Conservation (phyloP, 2,329 filamentous ascomycete genomes). For the Podosphaera aphanis region DNA sequence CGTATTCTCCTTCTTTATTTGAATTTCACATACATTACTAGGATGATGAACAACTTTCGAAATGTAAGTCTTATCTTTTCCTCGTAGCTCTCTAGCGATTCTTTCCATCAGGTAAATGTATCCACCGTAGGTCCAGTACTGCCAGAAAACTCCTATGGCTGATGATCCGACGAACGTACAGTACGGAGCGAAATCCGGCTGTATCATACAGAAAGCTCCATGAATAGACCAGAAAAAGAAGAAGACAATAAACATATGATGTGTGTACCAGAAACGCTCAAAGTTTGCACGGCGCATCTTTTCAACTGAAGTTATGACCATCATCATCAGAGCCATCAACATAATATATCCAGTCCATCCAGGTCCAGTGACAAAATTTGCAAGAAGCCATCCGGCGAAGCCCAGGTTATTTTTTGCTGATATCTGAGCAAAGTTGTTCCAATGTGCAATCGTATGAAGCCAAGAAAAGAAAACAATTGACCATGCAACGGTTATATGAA, state of each 20-base stretch:
- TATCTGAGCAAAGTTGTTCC: slow-evolving; percentile 66
- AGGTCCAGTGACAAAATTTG: slow-evolving; percentile 57
- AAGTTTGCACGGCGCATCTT: slow-evolving; percentile 61
- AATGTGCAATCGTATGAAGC: slow-evolving; percentile 68
- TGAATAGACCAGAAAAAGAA: slow-evolving; percentile 84
- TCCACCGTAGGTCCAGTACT: slow-evolving; percentile 73
- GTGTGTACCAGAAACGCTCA: slow-evolving; percentile 77
- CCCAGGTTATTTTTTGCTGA: slow-evolving; percentile 53
- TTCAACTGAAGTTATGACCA: slow-evolving; percentile 56
- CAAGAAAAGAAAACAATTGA: slow-evolving; percentile 75
- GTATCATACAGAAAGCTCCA: slow-evolving; percentile 77
- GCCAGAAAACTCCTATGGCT: slow-evolving; percentile 60
- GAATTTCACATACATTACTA: slow-evolving; percentile 72
- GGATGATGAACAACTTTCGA: slow-evolving; percentile 79
- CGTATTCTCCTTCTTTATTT: slow-evolving; percentile 76
- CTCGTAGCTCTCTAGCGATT: slow-evolving; percentile 54
- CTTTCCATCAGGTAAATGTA: slow-evolving; percentile 62
- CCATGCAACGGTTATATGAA: slow-evolving; percentile 69
- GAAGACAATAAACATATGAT: slow-evolving; percentile 72
- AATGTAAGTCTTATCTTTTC: slow-evolving; percentile 63
- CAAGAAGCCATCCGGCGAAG: slow-evolving; percentile 52
- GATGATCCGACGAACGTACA: slow-evolving; percentile 43
- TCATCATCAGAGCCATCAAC: slow-evolving; percentile 54
- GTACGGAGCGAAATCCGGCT: slow-evolving; percentile 58
- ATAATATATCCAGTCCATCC: slow-evolving; percentile 77